Conservation (phyloP, 495 filamentous ascomycete species). For the Echria macrotheca region DNA sequence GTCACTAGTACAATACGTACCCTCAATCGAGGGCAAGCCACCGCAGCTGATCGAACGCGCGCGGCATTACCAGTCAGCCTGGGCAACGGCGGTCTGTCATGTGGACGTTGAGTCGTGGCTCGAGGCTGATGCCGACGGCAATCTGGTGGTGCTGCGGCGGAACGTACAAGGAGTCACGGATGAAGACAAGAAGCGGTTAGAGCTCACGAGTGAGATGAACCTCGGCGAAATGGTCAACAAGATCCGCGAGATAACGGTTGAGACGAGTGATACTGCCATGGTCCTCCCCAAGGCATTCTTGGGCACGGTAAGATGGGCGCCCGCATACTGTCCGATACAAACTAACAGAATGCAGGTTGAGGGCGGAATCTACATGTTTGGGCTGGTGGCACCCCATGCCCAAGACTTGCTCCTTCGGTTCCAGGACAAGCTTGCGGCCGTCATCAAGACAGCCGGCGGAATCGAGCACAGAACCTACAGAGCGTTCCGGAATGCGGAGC, state of each 20-base stretch:
- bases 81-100: conserved; percentile 71
- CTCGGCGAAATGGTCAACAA: conserved; percentile 90
- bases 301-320: conserved; percentile 63
- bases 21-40: conserved; percentile 30
- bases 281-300: conserved; percentile 81
- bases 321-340: background rate
- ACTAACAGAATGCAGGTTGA: no score
- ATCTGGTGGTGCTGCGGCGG: conserved; percentile 69
- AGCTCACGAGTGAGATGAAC: conserved; percentile 71
- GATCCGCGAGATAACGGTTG: conserved; percentile 57
- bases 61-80: conserved; percentile 72
- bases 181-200: conserved; percentile 65
- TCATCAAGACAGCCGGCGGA: conserved; percentile 59
- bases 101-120: conserved; percentile 67
- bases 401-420: conserved; percentile 80
- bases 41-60: conserved; percentile 63
- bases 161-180: conserved; percentile 66
- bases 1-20: conserved; percentile 63
- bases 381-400: conserved; percentile 59
- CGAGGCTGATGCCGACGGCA: conserved; percentile 78
- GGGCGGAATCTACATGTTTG: conserved; percentile 87
- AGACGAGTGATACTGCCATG: conserved; percentile 52
- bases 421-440: conserved; percentile 60
- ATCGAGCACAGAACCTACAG: conserved; percentile 74
- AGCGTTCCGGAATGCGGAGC: conserved; percentile 65